Base-by-base conservation (phyloP, 345 rosid species). In the Brassica nigra region DNA sequence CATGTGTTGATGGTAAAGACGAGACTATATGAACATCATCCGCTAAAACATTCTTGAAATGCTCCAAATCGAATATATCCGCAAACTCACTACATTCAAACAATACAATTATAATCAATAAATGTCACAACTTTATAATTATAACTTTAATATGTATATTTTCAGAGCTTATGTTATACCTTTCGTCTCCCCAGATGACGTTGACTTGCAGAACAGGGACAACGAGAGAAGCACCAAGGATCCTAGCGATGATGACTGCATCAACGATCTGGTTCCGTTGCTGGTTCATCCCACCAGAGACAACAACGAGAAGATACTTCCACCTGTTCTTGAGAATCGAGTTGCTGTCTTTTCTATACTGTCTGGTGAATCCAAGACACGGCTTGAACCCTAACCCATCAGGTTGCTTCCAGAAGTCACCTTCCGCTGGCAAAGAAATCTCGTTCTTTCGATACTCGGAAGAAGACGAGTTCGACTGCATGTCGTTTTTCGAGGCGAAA, bases 251-350 rank as follows among this genome's bases (percentile, higher is more conserved):
- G 44, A 96, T 91, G 16, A 92, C 95, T 8, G 98, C 99, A 82
- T 96, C 99, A 77, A 96, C 99, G 76, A 96, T 96, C 86, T 93
- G 98, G 85, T 96, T 96, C 86, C 97, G 81, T 80, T 96, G 99
- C 84, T 96, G 98, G 84, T 93, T 96, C 89, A 96, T 83, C 12
- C 99, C 99, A 20, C 99, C 98, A 8, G 97, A 82, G 47, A 96
- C 99, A 52, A 96, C 99, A 27, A 96, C 99, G 52, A 96, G 62
- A 31, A 96, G 74, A 81, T 93, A 96, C 62, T 86, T 96, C 71
- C 87, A 87, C 71, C 98, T 80, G 65, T 86, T 80, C 78, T 86
- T 84, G 58, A 92, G 66, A 8, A 92, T 71, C 70, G 34, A 77
- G 18, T 76, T 84, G 69, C 89, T 90, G 18, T 80, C 83, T 85